Evolutionary conservation across 257 asterid species (phyloP).

Genomic region (Nicotiana attenuata): DNA sequence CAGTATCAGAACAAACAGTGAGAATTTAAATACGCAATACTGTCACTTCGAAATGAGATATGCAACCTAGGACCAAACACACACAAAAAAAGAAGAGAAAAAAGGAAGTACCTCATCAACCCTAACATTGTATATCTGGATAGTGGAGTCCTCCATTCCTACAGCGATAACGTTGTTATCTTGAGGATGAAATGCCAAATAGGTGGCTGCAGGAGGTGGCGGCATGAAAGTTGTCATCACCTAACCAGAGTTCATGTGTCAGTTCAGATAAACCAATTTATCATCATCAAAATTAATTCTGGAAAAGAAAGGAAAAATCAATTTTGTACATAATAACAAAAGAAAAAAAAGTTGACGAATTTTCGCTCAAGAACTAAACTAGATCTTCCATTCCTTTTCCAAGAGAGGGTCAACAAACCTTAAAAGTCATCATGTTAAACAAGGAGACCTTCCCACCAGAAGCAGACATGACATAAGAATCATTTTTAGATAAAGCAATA

Average conservation of each 20-base stretch:
- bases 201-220: conserved; percentile 98
- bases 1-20: not conserved
- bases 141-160: conserved; percentile 91
- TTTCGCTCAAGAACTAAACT: not conserved
- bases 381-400: not conserved
- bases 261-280: conserved; percentile 9
- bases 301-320: not conserved
- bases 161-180: conserved; percentile 88
- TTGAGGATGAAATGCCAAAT: conserved; percentile 89
- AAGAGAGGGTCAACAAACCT: conserved; percentile 38
- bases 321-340: not conserved
- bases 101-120: conserved; percentile 69
- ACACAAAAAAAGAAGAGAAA: not conserved
- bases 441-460: conserved; percentile 96
- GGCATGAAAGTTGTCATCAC: conserved; percentile 99
- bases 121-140: conserved; percentile 84
- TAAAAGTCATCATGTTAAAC: conserved; percentile 97
- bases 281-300: not conserved
- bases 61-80: not conserved
- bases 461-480: conserved; percentile 98
- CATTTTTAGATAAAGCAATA: conserved; percentile 88
- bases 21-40: not conserved
- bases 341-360: not conserved
- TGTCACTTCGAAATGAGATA: not conserved
- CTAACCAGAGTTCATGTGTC: conserved; percentile 34